Base-by-base conservation (phyloP, 2,329 filamentous ascomycete species). In the Pyricularia sp. region DNA sequence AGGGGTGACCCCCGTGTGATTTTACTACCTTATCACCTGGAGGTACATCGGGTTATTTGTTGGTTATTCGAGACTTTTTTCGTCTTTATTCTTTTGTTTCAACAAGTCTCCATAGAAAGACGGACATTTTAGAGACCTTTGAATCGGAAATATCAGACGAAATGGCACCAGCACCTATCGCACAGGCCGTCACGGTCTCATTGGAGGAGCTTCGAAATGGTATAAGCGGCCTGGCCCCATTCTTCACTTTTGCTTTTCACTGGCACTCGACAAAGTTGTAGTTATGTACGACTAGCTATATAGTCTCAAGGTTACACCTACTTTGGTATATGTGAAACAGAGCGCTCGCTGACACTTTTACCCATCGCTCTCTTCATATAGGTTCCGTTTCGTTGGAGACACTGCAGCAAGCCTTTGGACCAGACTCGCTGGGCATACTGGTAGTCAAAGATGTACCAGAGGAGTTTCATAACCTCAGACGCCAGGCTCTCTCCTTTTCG, bases 401-500 rank as follows among this genome's bases (percentile, higher is more conserved):
- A 0, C 84, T 95, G 12, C 86, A 92, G 74, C 79, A 90, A 73
- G 95, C 95, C 0, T 98, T 99, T 77, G 95, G 95, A 0, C 93
- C 94, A 1, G 88, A 92, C 30, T 97, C 93, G 2, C 83, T 98
- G 14, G 95, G 95, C 0, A 97, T 99, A 68, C 90, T 99, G 69
- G 82, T 98, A n/a, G 94, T 99, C 65, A 93, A 91, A 76, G 92
- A 93, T 76, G 86, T 98, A 0, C 92, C 93, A 0, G 71, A 84
- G 6, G 83, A 87, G 68, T 99, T 97, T 74, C 79, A 85, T 17
- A 79, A 85, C n/a, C 81, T 97, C 63, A 87, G 95, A 70, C 86
- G 86, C 70, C 86, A 86, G 70, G 85, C 96, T 2, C 84, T 99
- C 7, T 95, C 92, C 0, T 95, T 95, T 77, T 89, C 93, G 4